phyloP scores from a whole-genome alignment of 2,329 filamentous ascomycete species.

The Claviceps sp. region DNA sequence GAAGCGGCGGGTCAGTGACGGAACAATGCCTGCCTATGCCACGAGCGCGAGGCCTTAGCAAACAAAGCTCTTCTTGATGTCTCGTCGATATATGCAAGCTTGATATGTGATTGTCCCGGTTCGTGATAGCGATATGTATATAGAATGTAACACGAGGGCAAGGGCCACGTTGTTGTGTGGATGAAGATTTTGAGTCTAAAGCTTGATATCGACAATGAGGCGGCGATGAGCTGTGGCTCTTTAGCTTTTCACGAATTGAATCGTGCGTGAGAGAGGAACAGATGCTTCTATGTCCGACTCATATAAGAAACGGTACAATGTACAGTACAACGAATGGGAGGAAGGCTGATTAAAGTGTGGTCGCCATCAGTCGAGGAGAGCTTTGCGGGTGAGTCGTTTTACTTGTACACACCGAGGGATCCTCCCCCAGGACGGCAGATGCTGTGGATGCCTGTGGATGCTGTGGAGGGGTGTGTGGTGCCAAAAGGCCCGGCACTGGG shows the following conservation, averaged over 20 bases:
- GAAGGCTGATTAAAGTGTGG: conserved; percentile 1
- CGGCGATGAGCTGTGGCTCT: conserved; percentile 1
- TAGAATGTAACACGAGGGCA: background rate
- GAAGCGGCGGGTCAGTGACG: background rate
- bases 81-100: too few relatives aligned
- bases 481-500: conserved; percentile 36
- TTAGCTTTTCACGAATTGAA: conserved; percentile 4
- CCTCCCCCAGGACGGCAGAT: conserved; percentile 27
- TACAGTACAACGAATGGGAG: background rate
- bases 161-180: background rate
- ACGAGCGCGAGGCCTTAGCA: background rate
- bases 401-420: conserved; percentile 29
- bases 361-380: conserved; percentile 9
- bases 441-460: conserved; percentile 12
- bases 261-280: background rate
- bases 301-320: background rate
- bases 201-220: background rate
- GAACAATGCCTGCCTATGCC: background rate
- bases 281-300: conserved; percentile 3
- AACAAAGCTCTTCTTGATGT: background rate
- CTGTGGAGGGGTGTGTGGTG: conserved; percentile 31
- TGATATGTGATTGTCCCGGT: too few relatives aligned
- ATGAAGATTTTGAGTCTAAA: background rate
- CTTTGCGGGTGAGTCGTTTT: conserved; percentile 31
- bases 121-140: background rate